Evolutionary conservation across 257 asterid species (phyloP).

Genomic region (Nemophila menziesii): DNA sequence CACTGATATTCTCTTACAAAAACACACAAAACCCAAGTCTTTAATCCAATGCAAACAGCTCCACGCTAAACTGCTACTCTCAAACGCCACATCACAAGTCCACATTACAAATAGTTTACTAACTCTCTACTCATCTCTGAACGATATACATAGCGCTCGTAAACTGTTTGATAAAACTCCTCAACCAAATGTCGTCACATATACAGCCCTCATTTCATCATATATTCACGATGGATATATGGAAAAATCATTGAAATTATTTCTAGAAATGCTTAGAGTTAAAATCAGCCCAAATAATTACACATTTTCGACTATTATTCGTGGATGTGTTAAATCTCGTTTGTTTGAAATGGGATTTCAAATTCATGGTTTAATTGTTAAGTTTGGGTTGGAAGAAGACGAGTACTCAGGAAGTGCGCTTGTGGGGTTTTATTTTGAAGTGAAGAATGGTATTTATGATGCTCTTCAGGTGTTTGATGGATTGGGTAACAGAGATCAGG

Average conservation of each 20-base stretch:
- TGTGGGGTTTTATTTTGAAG: slow-evolving; percentile 7
- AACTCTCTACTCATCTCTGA: neutral
- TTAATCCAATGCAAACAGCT: slow-evolving; percentile 8
- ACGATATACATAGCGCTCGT: slow-evolving; percentile 8
- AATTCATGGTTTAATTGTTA: slow-evolving; percentile 8
- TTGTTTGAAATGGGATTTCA: slow-evolving; percentile 7
- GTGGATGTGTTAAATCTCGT: slow-evolving; percentile 2
- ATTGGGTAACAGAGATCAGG: slow-evolving; percentile 8
- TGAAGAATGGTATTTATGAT: neutral
- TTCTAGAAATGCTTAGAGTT: slow-evolving; percentile 2
- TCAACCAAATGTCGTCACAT: slow-evolving; percentile 8
- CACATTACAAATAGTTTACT: slow-evolving; percentile 7
- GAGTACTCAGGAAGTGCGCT: slow-evolving; percentile 10
- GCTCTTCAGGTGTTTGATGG: slow-evolving; percentile 7
- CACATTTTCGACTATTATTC: slow-evolving; percentile 5
- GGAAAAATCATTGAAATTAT: slow-evolving; percentile 1
- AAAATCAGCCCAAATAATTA: slow-evolving; percentile 6
- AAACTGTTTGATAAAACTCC: slow-evolving; percentile 8
- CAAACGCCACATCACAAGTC: slow-evolving; percentile 1
- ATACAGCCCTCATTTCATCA: slow-evolving; percentile 12
- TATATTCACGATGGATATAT: slow-evolving; percentile 3
- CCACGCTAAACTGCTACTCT: slow-evolving; percentile 6
- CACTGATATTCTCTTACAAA: neutral
- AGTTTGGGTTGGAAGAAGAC: slow-evolving; percentile 6
- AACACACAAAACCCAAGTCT: slow-evolving; percentile 10